Evolutionary conservation across 148 eudicot genomes (phyloP), one percentile per base, ranked within the genome.

Genomic region (Rhododendron vialii): DNA sequence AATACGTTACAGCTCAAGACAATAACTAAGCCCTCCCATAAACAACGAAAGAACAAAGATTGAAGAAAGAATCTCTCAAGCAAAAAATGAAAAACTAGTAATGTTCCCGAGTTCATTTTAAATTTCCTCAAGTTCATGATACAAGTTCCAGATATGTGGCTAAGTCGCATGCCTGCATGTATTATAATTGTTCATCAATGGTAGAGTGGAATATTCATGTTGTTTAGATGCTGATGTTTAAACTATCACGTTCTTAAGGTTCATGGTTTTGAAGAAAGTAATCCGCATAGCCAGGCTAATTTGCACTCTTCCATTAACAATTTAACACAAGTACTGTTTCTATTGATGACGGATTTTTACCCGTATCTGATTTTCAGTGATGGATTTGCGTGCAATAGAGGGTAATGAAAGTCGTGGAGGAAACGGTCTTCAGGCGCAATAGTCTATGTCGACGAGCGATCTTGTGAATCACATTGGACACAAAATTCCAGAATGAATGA

Each of bases 381-480:
- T 91, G 93, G 93, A 91, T 81, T 82, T 84, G 87, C 82, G 41
- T 84, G 91, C 86, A 50, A 87, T 85, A 79, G 95, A 92, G 87
- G 94, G 84, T 50, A 91, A 65, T 78, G 82, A 65, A 35, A 90
- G 87, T 5, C 63, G 28, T 18, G 88, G 80, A 33, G 71, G 86
- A n/a, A 61, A 84, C 43, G 51, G 83, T 51, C 11, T 75, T 63
- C 79, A 83, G 53, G 87, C 77, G 1, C 88, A 87, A 24, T 87
- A 86, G 78, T 89, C 95, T 24, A 90, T 93, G 94, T 94, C 99
- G 5, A 88, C 91, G 93, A 89, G 87, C 48, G 95, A 94, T 85
- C 92, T 93, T 36, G 90, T 94, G 87, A 93, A 93, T 86, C 94
- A 93, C 84, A 90, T 95, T n/a, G 96, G 87, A 76, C 87, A 89